Evolutionary conservation across 768 basidiomycete species (phyloP), one percentile per base, ranked within the genome.

Genomic region (Flagelloscypha sp.): DNA sequence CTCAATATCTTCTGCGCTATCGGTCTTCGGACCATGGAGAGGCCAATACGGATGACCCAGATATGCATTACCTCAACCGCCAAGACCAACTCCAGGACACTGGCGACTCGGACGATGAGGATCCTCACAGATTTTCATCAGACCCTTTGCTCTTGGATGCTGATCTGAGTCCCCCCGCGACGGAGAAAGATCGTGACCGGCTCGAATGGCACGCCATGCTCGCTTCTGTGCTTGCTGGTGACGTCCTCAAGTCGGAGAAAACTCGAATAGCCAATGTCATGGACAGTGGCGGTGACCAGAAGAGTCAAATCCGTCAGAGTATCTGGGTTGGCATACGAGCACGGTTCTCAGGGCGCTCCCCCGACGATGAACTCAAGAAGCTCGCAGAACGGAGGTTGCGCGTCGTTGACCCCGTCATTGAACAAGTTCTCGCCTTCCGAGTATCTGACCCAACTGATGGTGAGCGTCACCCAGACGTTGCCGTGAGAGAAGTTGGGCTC

Each of bases 121-220:
- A 79, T 30, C 48, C 68, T 35, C 61, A 56, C 30, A 66, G 65
- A 27, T 50, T 57, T 9, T 58, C 67, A 62, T 66, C 39, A 74
- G 79, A 45, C 66, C 68, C 10, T 57, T 74, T 12, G 58, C 68
- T 5, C 59, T 74, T 24, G 58, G 70, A 38, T 61, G 74, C 21
- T 81, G 84, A 48, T 62, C 74, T 5, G 80, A 84, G 45, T 66
- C 72, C 30, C 39, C 79, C 83, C 17, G 72, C 76, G 27, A 80
- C 84, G 2, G 64, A 69, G 35, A 76, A 84, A 48, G 84, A 89
- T 50, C 70, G 74, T 42, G 85, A 90, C 48, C 70, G 93, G 18
- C 58, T 93, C 31, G 92, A 95, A 58, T 98, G 95, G 95, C 90
- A 93, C 57, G 83, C 83, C 12, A 84, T 97, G 79, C 75, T 98